Base-by-base conservation (phyloP, 768 basidiomycete species). In the Hypsizygus marmoreus region DNA sequence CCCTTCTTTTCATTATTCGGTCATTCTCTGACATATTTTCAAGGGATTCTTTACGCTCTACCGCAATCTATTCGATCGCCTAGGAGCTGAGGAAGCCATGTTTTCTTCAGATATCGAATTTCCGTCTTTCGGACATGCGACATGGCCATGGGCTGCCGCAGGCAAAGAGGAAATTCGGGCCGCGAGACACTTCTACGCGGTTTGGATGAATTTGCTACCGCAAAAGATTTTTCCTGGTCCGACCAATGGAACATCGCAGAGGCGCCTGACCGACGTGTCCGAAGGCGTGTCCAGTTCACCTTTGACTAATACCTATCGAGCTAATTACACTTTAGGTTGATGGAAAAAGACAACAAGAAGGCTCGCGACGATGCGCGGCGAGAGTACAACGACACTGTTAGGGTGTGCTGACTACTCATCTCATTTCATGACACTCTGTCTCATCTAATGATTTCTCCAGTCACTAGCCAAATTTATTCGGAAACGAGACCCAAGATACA, bases 301-400 rank as follows among this genome's bases (percentile, higher is more conserved):
- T 25, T 16, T 7, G 41, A 8, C 14, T 49, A 11, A 20, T n/a
- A 17, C 22, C 16, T 20, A 16, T 45, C 33, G 53, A 7, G 24
- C 16, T 23, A 14, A 42, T 17, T 50, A 22, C 32, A 12, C 25
- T 26, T 13, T 40, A 91, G 91, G 56, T 59, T 92, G 35, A 94
- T 98, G 88, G 97, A 98, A 62, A 91, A 85, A 57, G 97, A 97
- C 54, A 98, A 99, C 66, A 91, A 89, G 66, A 94, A 94, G 61
- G 82, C 83, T 2, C 78, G 94, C 11, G 92, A 97, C 22, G 88
- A 92, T 29, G 87, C 88, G 5, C 79, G 88, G 29, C 80, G 81
- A 59, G 95, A 98, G 49, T 98, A 95, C 66, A 97, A 93, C 58
- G 95, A 97, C 30, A 86, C 86, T 4, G 76, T 99, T 22, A 74